Percentiles rank a stretch among this genome's conserved stretches.
These are phyloP conservation scores for Chiua sp. DNA, from an alignment of 1,284 basidiomycete species.

Conservation along the genomic window DNA sequence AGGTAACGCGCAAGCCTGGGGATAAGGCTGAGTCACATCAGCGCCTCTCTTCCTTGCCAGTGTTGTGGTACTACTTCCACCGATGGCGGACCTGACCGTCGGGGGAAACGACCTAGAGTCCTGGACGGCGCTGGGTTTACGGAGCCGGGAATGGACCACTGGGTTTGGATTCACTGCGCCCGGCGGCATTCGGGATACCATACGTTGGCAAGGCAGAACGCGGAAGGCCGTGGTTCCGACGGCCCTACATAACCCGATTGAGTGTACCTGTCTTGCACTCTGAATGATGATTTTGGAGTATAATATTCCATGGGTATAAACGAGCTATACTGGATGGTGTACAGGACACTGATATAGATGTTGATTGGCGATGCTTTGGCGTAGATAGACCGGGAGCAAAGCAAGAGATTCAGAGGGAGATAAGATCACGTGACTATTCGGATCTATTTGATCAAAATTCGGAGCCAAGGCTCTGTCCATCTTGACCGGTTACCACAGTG, in stretches of 20 bases:
- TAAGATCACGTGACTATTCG: slow-evolving; percentile 20
- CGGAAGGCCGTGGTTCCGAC: neutral
- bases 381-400: neutral
- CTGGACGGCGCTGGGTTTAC: slow-evolving; percentile 15
- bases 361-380: neutral
- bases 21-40: neutral
- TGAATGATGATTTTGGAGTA: neutral
- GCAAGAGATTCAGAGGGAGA: neutral
- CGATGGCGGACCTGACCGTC: neutral
- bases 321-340: neutral
- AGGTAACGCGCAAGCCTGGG: neutral
- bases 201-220: neutral
- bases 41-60: neutral
- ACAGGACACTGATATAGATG: neutral
- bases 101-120: neutral
- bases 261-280: neutral
- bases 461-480: neutral
- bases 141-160: slow-evolving; percentile 39
- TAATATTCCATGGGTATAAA: neutral
- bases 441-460: neutral
- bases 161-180: slow-evolving; percentile 35
- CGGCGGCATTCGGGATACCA: slow-evolving; percentile 40
- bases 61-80: neutral
- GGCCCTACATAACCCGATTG: neutral
- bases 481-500: neutral